These are phyloP conservation scores for Adansonia madagascariensis DNA, from an alignment of 441 rosid genomes.

Conservation along the genomic window DNA sequence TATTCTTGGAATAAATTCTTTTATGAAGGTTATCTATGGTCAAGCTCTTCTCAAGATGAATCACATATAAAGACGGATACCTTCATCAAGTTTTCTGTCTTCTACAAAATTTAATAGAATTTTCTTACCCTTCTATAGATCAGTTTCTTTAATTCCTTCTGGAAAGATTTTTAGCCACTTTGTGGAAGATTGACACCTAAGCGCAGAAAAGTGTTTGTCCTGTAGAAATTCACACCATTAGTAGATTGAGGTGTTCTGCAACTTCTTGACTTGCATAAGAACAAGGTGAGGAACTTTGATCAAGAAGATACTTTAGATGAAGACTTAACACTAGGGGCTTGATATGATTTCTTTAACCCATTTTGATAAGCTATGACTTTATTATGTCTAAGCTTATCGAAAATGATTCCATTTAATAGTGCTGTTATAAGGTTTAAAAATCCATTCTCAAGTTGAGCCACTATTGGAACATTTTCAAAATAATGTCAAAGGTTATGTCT, in stretches of 20 bases:
- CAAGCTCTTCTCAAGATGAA: neutral
- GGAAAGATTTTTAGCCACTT: neutral
- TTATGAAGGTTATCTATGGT: neutral
- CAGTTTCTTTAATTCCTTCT: neutral
- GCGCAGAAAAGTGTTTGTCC: neutral
- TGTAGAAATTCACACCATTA: neutral
- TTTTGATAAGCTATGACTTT: neutral
- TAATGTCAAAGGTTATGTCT: no score
- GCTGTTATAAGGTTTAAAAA: neutral
- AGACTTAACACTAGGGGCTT: neutral
- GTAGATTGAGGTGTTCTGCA: neutral
- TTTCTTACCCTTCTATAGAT: neutral
- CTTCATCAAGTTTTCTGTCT: neutral
- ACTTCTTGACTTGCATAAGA: neutral
- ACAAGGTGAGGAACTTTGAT: neutral
- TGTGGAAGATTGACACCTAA: neutral
- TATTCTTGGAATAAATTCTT: neutral
- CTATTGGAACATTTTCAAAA: no score
- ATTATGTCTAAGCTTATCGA: neutral
- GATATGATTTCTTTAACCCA: neutral
- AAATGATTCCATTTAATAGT: neutral
- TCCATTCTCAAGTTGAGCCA: neutral
- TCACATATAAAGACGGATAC: neutral
- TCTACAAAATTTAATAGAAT: neutral
- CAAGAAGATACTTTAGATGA: conserved; percentile 2